These are phyloP conservation scores for Penicillium riverlandense DNA, from an alignment of 495 filamentous ascomycete genomes.

Conservation along the genomic window DNA sequence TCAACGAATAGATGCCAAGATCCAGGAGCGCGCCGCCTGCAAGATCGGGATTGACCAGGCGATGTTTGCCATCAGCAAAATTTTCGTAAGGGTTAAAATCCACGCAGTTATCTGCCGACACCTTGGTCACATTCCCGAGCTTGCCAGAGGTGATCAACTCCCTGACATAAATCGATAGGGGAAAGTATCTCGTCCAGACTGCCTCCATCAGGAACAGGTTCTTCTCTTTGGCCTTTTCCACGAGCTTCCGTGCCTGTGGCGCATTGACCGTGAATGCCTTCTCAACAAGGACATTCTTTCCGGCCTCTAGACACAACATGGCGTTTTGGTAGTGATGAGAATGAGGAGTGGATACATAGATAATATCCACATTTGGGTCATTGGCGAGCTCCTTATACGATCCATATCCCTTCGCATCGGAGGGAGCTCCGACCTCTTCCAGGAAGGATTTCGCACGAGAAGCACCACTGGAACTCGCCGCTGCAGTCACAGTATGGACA, in stretches of 20 bases:
- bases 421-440: conserved; percentile 26
- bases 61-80: conserved; percentile 2
- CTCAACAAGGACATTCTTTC: conserved; percentile 37
- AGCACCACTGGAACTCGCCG: too few relatives aligned
- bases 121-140: conserved; percentile 5
- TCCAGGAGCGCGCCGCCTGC: conserved; percentile 12
- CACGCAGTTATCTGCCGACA: conserved; percentile 2
- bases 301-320: conserved; percentile 26
- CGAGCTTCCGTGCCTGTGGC: conserved; percentile 26
- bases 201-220: conserved; percentile 37
- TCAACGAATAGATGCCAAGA: conserved; percentile 18
- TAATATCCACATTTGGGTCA: conserved; percentile 31
- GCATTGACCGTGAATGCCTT: conserved; percentile 35
- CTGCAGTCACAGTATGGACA: conserved; percentile 7
- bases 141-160: conserved; percentile 6
- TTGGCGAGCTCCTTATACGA: conserved; percentile 24
- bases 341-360: conserved; percentile 40
- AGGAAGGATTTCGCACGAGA: conserved; percentile 3
- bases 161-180: conserved; percentile 4
- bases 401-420: conserved; percentile 16
- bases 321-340: conserved; percentile 27
- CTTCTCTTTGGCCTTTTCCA: conserved; percentile 31
- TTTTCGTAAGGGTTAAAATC: conserved; percentile 4
- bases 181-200: conserved; percentile 14
- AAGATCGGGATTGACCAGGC: neutral